phyloP scores from a whole-genome alignment of 108 stramenopile species.

The Hondaea fermentalgiana region DNA sequence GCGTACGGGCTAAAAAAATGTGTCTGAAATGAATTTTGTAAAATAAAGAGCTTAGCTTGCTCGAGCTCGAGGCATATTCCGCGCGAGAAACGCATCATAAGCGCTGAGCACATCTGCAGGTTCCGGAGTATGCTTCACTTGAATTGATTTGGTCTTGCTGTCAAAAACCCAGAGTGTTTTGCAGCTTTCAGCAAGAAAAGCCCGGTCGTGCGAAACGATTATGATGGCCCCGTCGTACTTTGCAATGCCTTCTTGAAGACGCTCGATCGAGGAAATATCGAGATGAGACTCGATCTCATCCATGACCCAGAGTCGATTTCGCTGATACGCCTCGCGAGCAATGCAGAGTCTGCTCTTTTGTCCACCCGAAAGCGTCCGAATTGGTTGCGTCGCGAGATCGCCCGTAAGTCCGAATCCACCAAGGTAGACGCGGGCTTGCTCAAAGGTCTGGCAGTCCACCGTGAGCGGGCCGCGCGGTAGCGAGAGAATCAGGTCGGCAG shows the following conservation, averaged over 20 bases:
- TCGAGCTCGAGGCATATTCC: neutral
- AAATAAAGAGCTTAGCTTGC: too few species aligned
- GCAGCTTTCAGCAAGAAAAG: neutral
- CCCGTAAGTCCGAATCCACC: conserved; percentile 86
- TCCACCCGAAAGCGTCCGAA: conserved; percentile 83
- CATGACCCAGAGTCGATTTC: conserved; percentile 85
- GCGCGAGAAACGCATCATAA: neutral
- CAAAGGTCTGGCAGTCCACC: conserved; percentile 23
- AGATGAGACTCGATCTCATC: conserved; percentile 87
- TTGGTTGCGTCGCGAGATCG: conserved; percentile 80
- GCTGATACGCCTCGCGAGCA: conserved; percentile 75
- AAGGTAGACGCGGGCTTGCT: conserved; percentile 74
- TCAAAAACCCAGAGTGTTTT: neutral
- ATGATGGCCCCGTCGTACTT: conserved; percentile 67
- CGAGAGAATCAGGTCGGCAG: neutral
- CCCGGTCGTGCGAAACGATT: conserved; percentile 68
- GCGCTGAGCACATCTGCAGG: neutral
- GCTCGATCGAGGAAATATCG: conserved; percentile 76
- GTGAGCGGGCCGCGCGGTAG: conserved; percentile 8
- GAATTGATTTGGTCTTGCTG: neutral
- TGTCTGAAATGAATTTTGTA: too few species aligned
- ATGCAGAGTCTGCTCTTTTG: conserved; percentile 90
- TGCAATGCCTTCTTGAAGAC: conserved; percentile 69
- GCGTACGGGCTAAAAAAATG: too few species aligned
- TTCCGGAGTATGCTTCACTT: neutral